These are phyloP conservation scores for Kodamaea nitidulidarum DNA, from an alignment of 805 yeast species.

Conservation along the genomic window DNA sequence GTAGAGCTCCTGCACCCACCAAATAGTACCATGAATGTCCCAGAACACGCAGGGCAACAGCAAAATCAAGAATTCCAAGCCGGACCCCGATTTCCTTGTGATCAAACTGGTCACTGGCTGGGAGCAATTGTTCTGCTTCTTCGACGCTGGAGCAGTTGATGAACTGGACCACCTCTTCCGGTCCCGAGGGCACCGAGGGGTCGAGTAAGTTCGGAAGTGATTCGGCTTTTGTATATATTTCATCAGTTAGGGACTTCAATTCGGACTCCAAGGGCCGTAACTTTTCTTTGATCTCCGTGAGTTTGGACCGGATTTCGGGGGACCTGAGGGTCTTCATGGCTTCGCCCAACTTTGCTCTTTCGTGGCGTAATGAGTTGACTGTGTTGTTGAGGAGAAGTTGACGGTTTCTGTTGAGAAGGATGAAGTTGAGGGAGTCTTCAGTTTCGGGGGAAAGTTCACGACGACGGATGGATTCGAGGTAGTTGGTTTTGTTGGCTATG, in stretches of 20 bases:
- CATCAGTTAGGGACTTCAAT: constrained; percentile 27
- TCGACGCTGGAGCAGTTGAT: constrained; percentile 45
- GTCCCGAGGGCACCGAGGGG: constrained; percentile 40
- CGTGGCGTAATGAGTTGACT: constrained; percentile 24
- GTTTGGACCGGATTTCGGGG: constrained; percentile 14
- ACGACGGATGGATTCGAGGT: constrained; percentile 26
- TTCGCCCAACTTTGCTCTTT: constrained; percentile 25
- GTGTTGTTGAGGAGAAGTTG: constrained; percentile 21
- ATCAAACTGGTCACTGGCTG: constrained; percentile 30
- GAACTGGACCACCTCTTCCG: constrained; percentile 44
- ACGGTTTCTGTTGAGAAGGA: constrained; percentile 21
- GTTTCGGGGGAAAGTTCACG: constrained; percentile 20
- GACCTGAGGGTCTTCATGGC: constrained; percentile 16
- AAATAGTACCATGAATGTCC: constrained; percentile 90
- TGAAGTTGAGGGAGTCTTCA: constrained; percentile 20
- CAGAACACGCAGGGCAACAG: constrained; percentile 66
- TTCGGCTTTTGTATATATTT: constrained; percentile 40
- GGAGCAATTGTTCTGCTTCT: constrained; percentile 15
- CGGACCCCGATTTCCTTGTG: constrained; percentile 70
- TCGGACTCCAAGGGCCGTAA: constrained; percentile 26
- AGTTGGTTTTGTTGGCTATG: constrained; percentile 16
- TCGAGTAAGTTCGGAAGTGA: constrained; percentile 63
- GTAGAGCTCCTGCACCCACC: constrained; percentile 74
- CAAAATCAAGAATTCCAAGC: constrained; percentile 67
- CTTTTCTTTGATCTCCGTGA: constrained; percentile 22